These are phyloP conservation scores for Helotiales sp. DNA, from an alignment of 2,329 filamentous ascomycete genomes.

Conservation along the genomic window DNA sequence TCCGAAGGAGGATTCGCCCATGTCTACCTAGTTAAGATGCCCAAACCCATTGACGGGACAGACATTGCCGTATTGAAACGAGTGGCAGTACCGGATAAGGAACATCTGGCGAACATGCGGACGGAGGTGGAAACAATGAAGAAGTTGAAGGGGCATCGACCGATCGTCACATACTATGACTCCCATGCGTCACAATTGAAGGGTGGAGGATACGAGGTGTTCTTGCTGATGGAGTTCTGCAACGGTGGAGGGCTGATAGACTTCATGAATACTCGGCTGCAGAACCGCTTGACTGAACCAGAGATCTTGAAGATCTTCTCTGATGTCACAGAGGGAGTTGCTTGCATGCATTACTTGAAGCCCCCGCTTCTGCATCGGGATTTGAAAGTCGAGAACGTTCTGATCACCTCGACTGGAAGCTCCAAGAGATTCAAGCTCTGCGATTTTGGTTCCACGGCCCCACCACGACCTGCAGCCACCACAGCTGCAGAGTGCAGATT, in stretches of 20 bases:
- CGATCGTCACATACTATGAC: constrained; percentile 98
- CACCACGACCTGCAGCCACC: constrained; percentile 81
- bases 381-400: constrained; percentile 96
- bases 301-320: constrained; percentile 97
- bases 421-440: constrained; percentile 89
- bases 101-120: constrained; percentile 91
- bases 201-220: constrained; percentile 95
- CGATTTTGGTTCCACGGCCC: constrained; percentile 93
- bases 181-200: constrained; percentile 95
- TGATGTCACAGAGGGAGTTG: constrained; percentile 93
- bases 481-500: constrained; percentile 87
- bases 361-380: constrained; percentile 91
- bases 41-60: constrained; percentile 54
- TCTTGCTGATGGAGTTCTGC: constrained; percentile 97
- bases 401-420: constrained; percentile 70
- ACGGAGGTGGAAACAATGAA: constrained; percentile 99
- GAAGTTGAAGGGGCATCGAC: constrained; percentile 92
- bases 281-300: constrained; percentile 94
- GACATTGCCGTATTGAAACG: constrained; percentile 59
- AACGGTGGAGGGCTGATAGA: constrained; percentile 94
- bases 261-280: constrained; percentile 98
- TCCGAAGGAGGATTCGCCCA: constrained; percentile 98
- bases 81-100: constrained; percentile 95
- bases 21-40: constrained; percentile 92
- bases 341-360: constrained; percentile 98